Evolutionary conservation across 768 basidiomycete genomes (phyloP).

Genomic region (Tulasnella sp.): DNA sequence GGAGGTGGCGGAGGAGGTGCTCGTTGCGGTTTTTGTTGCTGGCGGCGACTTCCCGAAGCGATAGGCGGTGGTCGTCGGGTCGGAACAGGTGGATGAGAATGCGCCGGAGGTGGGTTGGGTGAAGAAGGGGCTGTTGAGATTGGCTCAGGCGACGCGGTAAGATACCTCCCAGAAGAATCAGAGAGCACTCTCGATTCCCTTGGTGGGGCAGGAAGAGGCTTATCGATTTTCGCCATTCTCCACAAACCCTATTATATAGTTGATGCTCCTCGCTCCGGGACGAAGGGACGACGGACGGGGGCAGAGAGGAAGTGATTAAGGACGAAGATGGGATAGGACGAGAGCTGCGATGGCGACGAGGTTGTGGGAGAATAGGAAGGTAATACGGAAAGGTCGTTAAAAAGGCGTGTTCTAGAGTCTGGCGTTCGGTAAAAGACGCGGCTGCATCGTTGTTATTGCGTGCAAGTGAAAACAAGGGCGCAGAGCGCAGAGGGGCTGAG

Average conservation of each 20-base stretch:
- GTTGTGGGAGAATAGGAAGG: background rate
- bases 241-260: background rate
- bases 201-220: background rate
- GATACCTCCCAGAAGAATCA: background rate
- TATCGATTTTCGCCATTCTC: background rate
- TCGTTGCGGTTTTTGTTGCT: too few species aligned
- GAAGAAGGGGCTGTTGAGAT: background rate
- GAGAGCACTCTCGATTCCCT: background rate
- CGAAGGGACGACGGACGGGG: background rate
- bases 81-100: too few species aligned
- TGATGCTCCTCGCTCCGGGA: background rate
- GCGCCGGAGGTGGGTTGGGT: background rate
- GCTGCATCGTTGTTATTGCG: too few species aligned
- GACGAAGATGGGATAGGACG: background rate
- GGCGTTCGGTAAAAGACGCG: too few species aligned
- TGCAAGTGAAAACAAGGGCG: too few species aligned
- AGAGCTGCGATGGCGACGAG: background rate
- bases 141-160: conserved; percentile 1
- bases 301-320: background rate
- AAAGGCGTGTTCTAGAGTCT: too few species aligned
- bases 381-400: background rate
- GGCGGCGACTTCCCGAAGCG: too few species aligned
- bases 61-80: too few species aligned
- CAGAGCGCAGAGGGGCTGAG: too few species aligned
- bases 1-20: background rate